Evolutionary conservation across 441 rosid species (phyloP), one percentile per base, ranked within the genome.

Genomic region (Populus hybrid): DNA sequence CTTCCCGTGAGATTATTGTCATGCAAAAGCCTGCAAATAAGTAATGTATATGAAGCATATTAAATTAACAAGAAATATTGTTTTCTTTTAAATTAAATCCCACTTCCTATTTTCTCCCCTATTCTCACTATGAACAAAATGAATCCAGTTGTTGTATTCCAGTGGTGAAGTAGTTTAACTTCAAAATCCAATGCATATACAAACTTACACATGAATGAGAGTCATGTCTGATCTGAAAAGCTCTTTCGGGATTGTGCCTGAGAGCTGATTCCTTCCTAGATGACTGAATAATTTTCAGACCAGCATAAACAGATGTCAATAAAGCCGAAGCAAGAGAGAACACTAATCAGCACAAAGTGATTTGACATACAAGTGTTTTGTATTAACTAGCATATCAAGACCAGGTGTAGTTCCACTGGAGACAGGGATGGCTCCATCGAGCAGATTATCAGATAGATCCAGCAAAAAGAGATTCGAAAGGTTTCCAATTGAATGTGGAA

Each of bases 371-470:
- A 94, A 95, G 84, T 95, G 98, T 73, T 65, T 61, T 71, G 94
- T 53, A 2, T 81, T 2, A 79, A 82, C 69, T 77, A 95, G 89
- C 91, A 80, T 81, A 81, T 95, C 93, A 69, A 95, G 94, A 70
- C 99, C 99, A 72, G 89, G 86, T 57, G 88, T 72, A 28, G 82
- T 80, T 50, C 87, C 94, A 67, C 28, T 40, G 0, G 98, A 95
- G 61, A 95, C 88, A 3, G 98, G 99, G 74, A 95, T 78, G 2
- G 78, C 0, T 74, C 99, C 99, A 3, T 72, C 81, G 6, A 95
- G 89, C 78, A 75, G 74, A 82, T 95, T 95, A 78, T 92, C 90
- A 10, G 92, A 86, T 74, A 96, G 84, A 84, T 96, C 99, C 34
- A 96, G 75, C 99, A 91, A 86, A 80, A 82, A 71, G 21, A 96